Base-by-base conservation (phyloP, 495 filamentous ascomycete species). In the Penicillium taxi region DNA sequence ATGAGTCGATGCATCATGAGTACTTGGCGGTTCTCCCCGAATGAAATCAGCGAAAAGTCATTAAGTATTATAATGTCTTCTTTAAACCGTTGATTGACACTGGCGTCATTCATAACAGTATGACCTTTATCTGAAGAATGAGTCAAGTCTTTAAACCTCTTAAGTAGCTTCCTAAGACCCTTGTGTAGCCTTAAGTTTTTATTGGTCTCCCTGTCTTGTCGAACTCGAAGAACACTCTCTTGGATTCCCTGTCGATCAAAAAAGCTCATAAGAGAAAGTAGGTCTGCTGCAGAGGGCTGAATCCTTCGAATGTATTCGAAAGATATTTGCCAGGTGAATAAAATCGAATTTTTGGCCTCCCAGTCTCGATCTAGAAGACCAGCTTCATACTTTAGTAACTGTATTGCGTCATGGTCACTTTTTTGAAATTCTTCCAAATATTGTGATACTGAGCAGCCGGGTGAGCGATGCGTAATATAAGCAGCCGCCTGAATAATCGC, bases 41-140 rank as follows among this genome's bases (percentile, higher is more conserved):
- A n/a, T 9, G 48, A 44, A 37, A 73, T 55, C n/a, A 73, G 63
- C 26, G 53, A 63, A 48, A 60, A 70, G 32, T 60, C 50, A 41
- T 50, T 36, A 19, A 75, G 48, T 11, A 47, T 56, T 15, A 32
- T 24, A 6, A 74, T 24, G 48, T 73, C 63, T 3, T 64, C 55
- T 35, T 71, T 61, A 47, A 72, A 71, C 11, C 29, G 13, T 13
- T 38, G 11, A 26, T 38, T 26, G 18, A n/a, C 16, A 26, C 26
- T 13, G 5, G 12, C 11, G 26, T 13, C 14, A 29, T 29, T 29
- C 26, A 15, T 30, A 6, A 23, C 24, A 11, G 19, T 12, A 22
- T 11, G 11, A 21, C 18, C 35, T 38, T 38, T 14, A 8, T 13
- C n/a, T 4, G 26, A 29, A 29, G 26, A 5, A 29, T 7, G n/a